phyloP scores from a whole-genome alignment of 345 rosid species.

The Eutrema japonicum region DNA sequence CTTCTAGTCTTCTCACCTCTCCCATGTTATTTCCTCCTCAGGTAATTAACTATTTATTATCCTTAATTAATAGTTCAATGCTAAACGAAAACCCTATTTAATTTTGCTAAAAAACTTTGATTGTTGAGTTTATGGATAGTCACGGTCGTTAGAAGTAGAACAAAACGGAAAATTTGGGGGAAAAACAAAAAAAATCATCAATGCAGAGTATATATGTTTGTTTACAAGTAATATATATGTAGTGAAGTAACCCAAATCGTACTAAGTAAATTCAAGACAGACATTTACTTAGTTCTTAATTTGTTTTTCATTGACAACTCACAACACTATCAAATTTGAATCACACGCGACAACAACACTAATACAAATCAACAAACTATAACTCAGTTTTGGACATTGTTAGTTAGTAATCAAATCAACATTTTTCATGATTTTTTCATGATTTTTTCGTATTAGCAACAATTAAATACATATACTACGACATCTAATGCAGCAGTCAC shows the following conservation, averaged over 20 bases:
- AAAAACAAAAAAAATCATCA: no score
- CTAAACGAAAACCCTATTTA: slow-evolving; percentile 2
- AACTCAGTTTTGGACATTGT: not conserved
- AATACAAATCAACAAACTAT: not conserved
- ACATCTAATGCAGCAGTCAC: slow-evolving; percentile 26
- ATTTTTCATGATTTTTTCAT: not conserved
- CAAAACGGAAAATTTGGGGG: not conserved
- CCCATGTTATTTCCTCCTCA: slow-evolving; percentile 81
- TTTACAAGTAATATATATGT: slow-evolving; percentile 1
- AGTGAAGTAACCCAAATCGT: not conserved
- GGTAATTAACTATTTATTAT: slow-evolving; percentile 45
- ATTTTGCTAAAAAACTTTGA: not conserved
- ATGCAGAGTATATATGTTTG: not conserved
- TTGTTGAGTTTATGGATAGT: slow-evolving; percentile 9
- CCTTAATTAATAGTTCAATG: slow-evolving; percentile 10
- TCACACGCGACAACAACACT: not conserved
- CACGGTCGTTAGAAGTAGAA: not conserved
- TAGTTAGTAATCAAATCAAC: not conserved
- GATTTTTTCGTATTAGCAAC: not conserved
- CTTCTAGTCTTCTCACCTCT: slow-evolving; percentile 82
- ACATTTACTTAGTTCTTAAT: not conserved
- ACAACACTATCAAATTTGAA: not conserved
- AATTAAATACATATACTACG: not conserved
- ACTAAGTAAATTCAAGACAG: not conserved
- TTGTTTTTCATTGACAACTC: not conserved